These are phyloP conservation scores for Termitomyces sp. DNA, from an alignment of 768 basidiomycete genomes.

Conservation along the genomic window DNA sequence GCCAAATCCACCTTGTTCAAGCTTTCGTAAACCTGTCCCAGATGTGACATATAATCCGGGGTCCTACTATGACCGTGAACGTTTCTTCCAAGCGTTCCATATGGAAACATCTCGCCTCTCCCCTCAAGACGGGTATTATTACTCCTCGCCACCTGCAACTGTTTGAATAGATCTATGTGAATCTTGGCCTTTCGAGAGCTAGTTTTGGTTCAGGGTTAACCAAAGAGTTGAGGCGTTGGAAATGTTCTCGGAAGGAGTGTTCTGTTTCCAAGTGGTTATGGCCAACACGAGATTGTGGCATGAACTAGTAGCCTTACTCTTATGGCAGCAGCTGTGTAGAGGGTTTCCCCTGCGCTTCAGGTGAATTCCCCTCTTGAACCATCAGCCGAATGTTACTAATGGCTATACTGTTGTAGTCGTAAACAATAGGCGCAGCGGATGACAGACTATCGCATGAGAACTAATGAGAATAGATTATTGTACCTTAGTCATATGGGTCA, in stretches of 20 bases:
- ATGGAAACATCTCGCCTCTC: not conserved
- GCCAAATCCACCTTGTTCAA: not conserved
- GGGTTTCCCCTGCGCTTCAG: not conserved
- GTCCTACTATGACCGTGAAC: not conserved
- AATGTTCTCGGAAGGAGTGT: not conserved
- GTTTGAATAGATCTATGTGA: not conserved
- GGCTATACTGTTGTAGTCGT: not conserved
- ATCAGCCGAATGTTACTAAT: not conserved
- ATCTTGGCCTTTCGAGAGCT: not conserved
- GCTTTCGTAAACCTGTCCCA: not conserved
- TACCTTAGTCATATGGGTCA: conserved; percentile 7
- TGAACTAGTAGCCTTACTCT: no score
- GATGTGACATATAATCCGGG: not conserved
- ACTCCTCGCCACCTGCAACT: not conserved
- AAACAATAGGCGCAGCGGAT: not conserved
- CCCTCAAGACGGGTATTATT: not conserved
- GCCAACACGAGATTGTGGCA: not conserved
- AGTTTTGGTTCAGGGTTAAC: not conserved
- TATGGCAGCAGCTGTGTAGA: no score
- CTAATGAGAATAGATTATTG: not conserved
- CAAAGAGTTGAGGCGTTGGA: no score
- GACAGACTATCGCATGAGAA: not conserved
- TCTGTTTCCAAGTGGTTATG: not conserved
- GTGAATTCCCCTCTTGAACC: not conserved
- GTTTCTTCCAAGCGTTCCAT: not conserved